Percentiles rank a stretch among this genome's conserved stretches.
Evolutionary conservation across 805 yeast species (phyloP).

Genomic region (Metschnikowia cubensis): DNA sequence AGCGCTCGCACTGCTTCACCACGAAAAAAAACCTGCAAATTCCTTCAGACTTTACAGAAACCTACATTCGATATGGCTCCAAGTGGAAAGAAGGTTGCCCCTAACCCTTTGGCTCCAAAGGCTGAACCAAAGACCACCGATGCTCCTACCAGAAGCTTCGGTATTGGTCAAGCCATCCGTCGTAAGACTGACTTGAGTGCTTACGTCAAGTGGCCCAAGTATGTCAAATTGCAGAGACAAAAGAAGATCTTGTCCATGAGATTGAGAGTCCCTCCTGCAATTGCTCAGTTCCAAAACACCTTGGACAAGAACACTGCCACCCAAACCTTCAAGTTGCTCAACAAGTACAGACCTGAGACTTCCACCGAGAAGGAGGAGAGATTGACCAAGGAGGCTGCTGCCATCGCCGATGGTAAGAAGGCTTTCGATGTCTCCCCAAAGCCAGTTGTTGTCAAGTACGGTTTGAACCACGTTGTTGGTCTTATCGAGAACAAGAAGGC

Average conservation of each 20-base stretch:
- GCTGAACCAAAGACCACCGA: constrained; percentile 28
- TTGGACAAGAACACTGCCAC: constrained; percentile 99
- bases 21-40: constrained; percentile 7
- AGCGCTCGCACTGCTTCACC: constrained; percentile 6
- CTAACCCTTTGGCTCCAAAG: constrained; percentile 94
- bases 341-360: constrained; percentile 99
- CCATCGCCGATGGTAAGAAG: constrained; percentile 96
- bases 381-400: constrained; percentile 98
- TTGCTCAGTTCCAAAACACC: constrained; percentile 93
- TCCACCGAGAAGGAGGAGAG: constrained; percentile 98
- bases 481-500: constrained; percentile 98
- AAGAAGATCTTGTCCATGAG: constrained; percentile 92
- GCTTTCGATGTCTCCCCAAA: constrained; percentile 95
- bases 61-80: constrained; percentile 33
- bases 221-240: constrained; percentile 98
- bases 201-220: constrained; percentile 99
- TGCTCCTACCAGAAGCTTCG: constrained; percentile 62
- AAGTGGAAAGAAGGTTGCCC: constrained; percentile 81
- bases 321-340: constrained; percentile 92
- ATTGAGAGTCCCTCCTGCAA: constrained; percentile 98
- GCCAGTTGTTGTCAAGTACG: constrained; percentile 96
- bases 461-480: constrained; percentile 98
- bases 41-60: constrained; percentile 5
- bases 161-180: constrained; percentile 95
- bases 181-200: constrained; percentile 95